Percentiles rank a stretch among this genome's conserved stretches.
Evolutionary conservation across 2,329 filamentous ascomycete species (phyloP).

Genomic region (Alternaria sp.): DNA sequence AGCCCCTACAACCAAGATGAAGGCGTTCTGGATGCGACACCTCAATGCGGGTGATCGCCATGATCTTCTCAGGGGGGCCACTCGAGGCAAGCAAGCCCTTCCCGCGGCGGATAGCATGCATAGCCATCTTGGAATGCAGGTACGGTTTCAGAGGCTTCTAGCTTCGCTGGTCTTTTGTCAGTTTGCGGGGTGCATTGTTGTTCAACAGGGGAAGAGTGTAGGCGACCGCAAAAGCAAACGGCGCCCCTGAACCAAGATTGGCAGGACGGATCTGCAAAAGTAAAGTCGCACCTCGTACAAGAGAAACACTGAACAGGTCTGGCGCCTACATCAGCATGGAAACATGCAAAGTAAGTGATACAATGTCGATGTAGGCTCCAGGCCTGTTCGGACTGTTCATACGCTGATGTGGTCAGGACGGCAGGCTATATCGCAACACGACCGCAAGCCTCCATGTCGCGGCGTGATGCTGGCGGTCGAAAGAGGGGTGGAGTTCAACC

Average conservation of each 20-base stretch:
- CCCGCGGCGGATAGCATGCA: not conserved
- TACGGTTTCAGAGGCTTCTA: constrained; percentile 1
- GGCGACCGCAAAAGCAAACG: not conserved
- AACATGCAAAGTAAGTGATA: not conserved
- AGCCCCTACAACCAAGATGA: not conserved
- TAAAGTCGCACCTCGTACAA: not conserved
- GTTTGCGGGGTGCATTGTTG: not conserved
- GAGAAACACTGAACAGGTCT: not conserved
- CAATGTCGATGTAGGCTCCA: not conserved
- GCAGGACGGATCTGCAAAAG: not conserved
- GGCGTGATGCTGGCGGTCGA: not conserved
- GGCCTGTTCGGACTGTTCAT: not conserved
- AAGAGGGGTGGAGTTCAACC: not conserved
- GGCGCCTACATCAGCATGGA: not conserved
- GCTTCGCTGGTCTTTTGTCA: not conserved
- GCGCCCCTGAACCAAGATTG: not conserved
- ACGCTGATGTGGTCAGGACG: not conserved
- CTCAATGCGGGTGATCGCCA: not conserved
- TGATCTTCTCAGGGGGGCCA: not conserved
- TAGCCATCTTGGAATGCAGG: not conserved
- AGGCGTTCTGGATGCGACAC: not conserved
- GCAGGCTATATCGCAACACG: not conserved
- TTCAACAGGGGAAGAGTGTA: not conserved
- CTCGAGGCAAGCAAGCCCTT: not conserved
- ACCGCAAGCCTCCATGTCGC: too few species aligned